Evolutionary conservation across 2,329 filamentous ascomycete species (phyloP).

Genomic region (Neodidymelliopsis sp.): DNA sequence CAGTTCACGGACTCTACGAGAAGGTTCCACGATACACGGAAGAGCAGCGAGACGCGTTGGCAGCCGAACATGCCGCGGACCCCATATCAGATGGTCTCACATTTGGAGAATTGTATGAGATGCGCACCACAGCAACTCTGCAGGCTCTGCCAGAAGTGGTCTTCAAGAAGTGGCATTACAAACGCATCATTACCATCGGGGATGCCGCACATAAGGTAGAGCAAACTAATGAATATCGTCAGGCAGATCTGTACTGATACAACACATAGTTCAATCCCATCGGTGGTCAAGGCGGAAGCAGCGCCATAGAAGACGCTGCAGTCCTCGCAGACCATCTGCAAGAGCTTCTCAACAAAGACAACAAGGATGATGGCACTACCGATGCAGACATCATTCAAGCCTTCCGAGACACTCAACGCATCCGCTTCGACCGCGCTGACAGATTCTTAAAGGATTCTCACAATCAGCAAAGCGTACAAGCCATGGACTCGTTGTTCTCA

Average conservation of each 20-base stretch:
- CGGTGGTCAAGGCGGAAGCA: constrained; percentile 52
- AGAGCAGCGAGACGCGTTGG: neutral
- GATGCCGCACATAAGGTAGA: constrained; percentile 51
- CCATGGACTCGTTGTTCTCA: neutral
- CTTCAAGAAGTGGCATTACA: constrained; percentile 50
- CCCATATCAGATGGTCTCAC: neutral
- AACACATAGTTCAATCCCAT: constrained; percentile 19
- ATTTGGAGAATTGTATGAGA: constrained; percentile 28
- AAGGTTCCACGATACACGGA: neutral
- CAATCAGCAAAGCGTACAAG: neutral
- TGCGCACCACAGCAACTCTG: constrained; percentile 21
- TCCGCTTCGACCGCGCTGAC: neutral
- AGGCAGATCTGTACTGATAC: neutral
- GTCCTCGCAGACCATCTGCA: constrained; percentile 44
- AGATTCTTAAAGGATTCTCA: neutral
- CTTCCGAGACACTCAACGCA: constrained; percentile 1
- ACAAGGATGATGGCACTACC: neutral
- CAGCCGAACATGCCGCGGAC: neutral
- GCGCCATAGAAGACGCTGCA: constrained; percentile 52
- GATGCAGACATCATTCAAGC: neutral
- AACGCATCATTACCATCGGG: constrained; percentile 39
- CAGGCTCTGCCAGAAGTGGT: constrained; percentile 47
- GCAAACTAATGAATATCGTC: too few relatives aligned
- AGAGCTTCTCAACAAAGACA: neutral
- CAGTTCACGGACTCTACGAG: neutral